Evolutionary conservation across 78 protist species (phyloP).

Genomic region (Neovahlkampfia damariscottae): DNA sequence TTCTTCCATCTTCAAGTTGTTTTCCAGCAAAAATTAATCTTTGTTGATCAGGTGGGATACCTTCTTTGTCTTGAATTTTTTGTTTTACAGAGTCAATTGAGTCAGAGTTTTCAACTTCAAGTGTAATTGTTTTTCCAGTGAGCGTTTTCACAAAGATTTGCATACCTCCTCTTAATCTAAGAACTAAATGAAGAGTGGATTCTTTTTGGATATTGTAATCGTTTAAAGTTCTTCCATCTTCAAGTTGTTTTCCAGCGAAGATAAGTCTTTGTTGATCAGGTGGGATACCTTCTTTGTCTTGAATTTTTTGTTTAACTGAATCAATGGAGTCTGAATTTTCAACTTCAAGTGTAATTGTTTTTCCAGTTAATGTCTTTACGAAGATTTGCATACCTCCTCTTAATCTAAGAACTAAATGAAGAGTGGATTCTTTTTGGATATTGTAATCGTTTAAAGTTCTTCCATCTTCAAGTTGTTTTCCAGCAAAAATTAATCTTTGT

Average conservation of each 20-base stretch:
- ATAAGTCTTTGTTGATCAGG: slow-evolving; percentile 97
- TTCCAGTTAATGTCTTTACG: slow-evolving; percentile 92
- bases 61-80: slow-evolving; percentile 95
- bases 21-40: slow-evolving; percentile 96
- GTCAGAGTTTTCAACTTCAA: slow-evolving; percentile 87
- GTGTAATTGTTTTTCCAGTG: slow-evolving; percentile 52
- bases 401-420: slow-evolving; percentile 81
- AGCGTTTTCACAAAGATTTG: background rate
- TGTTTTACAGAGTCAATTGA: slow-evolving; percentile 92
- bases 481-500: slow-evolving; percentile 97
- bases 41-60: slow-evolving; percentile 99
- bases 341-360: slow-evolving; percentile 95
- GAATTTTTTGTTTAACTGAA: slow-evolving; percentile 52
- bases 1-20: slow-evolving; percentile 74
- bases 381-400: slow-evolving; percentile 92
- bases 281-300: slow-evolving; percentile 98
- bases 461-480: slow-evolving; percentile 97
- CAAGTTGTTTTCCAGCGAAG: slow-evolving; percentile 98
- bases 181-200: slow-evolving; percentile 68
- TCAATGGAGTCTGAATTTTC: slow-evolving; percentile 90
- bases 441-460: slow-evolving; percentile 81
- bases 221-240: slow-evolving; percentile 84
- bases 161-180: slow-evolving; percentile 49
- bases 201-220: slow-evolving; percentile 69
- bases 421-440: slow-evolving; percentile 76